These are phyloP conservation scores for Papiliotrema flavescens DNA, from an alignment of 1,284 basidiomycete species.

Conservation along the genomic window DNA sequence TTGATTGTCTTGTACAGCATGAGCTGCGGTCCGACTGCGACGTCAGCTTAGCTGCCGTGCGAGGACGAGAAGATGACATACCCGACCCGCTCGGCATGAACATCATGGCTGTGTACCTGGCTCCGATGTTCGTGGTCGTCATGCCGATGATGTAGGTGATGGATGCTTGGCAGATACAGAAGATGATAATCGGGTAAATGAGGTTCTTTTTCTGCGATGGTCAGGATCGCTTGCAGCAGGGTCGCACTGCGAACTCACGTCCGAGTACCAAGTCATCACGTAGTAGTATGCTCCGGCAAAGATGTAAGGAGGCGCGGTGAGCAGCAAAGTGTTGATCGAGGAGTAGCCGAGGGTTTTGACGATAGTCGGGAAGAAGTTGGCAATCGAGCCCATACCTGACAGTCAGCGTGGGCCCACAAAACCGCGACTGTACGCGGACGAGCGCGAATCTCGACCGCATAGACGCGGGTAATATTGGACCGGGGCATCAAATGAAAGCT, in stretches of 20 bases:
- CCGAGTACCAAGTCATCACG: constrained; percentile 8
- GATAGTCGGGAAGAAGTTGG: constrained; percentile 20
- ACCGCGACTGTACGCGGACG: too few relatives aligned
- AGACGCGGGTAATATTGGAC: neutral
- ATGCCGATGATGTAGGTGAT: constrained; percentile 26
- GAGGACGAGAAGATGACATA: too few relatives aligned
- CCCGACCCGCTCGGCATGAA: constrained; percentile 13
- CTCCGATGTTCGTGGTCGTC: constrained; percentile 20
- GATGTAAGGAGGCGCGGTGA: constrained; percentile 31
- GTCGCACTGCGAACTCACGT: constrained; percentile 8
- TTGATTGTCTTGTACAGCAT: constrained; percentile 37
- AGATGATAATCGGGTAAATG: neutral
- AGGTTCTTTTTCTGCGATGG: too few relatives aligned
- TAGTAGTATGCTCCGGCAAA: constrained; percentile 18
- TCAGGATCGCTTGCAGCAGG: too few relatives aligned
- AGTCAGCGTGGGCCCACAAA: neutral
- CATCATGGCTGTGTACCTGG: constrained; percentile 35
- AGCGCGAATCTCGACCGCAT: neutral
- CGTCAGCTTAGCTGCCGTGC: neutral
- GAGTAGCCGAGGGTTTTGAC: constrained; percentile 30
- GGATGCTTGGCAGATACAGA: neutral
- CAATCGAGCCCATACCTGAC: constrained; percentile 14
- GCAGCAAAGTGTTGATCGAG: constrained; percentile 32
- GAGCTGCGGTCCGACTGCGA: constrained; percentile 28
- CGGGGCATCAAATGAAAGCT: too few relatives aligned